phyloP scores from a whole-genome alignment of 352 stramenopile species.

The Phytophthora pluvialis region DNA sequence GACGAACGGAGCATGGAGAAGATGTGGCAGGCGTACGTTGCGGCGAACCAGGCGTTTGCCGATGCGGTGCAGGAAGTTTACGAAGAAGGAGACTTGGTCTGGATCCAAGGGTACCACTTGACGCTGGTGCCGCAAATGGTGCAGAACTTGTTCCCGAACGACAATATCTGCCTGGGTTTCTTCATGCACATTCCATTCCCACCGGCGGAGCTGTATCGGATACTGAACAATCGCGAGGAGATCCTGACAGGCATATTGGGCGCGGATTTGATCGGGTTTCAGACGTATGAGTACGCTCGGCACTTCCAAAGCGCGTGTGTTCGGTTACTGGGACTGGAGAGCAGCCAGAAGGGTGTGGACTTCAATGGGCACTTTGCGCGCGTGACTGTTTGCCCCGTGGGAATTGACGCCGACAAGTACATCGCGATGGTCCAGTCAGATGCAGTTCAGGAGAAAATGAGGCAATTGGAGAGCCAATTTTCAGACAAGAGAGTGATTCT shows the following conservation, averaged over 20 bases:
- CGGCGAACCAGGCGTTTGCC: slow-evolving; percentile 86
- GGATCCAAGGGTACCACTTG: slow-evolving; percentile 93
- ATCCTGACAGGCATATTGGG: slow-evolving; percentile 89
- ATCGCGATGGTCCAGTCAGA: slow-evolving; percentile 65
- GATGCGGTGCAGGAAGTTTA: slow-evolving; percentile 89
- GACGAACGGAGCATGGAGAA: slow-evolving; percentile 80
- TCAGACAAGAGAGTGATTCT: slow-evolving; percentile 87
- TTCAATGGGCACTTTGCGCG: slow-evolving; percentile 89
- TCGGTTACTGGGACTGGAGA: slow-evolving; percentile 86
- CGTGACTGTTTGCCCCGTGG: slow-evolving; percentile 88
- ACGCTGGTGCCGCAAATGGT: slow-evolving; percentile 91
- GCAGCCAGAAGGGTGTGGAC: slow-evolving; percentile 89
- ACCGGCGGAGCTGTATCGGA: slow-evolving; percentile 90
- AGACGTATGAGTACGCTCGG: slow-evolving; percentile 91
- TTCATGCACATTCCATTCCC: slow-evolving; percentile 94
- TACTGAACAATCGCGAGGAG: slow-evolving; percentile 89
- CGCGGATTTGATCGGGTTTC: slow-evolving; percentile 90
- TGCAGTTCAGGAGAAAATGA: slow-evolving; percentile 69
- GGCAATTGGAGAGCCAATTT: slow-evolving; percentile 69
- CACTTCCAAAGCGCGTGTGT: slow-evolving; percentile 91
- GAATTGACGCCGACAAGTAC: slow-evolving; percentile 88
- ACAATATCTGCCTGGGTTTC: slow-evolving; percentile 87
- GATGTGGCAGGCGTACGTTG: slow-evolving; percentile 91
- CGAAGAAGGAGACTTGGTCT: slow-evolving; percentile 90
- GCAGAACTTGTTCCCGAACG: slow-evolving; percentile 89